These are phyloP conservation scores for Beauveria australis DNA, from an alignment of 2,329 filamentous ascomycete species.

Conservation along the genomic window DNA sequence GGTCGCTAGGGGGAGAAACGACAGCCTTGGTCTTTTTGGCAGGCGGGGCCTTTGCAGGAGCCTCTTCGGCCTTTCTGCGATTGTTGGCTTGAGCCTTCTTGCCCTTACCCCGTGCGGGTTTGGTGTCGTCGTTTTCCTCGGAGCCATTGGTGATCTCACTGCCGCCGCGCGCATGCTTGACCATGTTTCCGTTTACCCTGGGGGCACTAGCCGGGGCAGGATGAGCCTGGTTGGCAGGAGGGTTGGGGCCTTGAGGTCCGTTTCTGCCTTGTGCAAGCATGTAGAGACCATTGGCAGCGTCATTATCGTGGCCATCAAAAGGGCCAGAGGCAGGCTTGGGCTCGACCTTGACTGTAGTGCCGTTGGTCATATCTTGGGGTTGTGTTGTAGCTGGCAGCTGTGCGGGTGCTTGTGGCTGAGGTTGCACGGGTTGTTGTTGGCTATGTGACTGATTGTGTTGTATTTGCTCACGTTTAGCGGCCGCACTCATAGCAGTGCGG, in stretches of 20 bases:
- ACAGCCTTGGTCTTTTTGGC: constrained; percentile 61
- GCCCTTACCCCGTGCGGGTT: constrained; percentile 57
- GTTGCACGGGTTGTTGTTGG: constrained; percentile 20
- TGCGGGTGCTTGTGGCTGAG: neutral
- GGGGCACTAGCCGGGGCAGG: constrained; percentile 31
- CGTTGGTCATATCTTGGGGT: constrained; percentile 43
- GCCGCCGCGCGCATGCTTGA: constrained; percentile 41
- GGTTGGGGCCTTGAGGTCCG: constrained; percentile 39
- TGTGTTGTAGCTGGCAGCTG: constrained; percentile 37
- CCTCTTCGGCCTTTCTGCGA: constrained; percentile 70
- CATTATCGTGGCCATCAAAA: constrained; percentile 85
- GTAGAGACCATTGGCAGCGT: constrained; percentile 89
- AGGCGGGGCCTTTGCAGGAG: constrained; percentile 51
- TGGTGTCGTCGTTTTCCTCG: constrained; percentile 63
- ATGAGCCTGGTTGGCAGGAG: constrained; percentile 41
- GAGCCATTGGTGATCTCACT: constrained; percentile 66
- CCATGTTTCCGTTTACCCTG: constrained; percentile 37
- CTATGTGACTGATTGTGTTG: constrained; percentile 26
- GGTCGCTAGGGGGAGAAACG: constrained; percentile 15
- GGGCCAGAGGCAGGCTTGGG: constrained; percentile 50
- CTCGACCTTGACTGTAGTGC: constrained; percentile 35
- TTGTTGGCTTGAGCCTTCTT: constrained; percentile 61
- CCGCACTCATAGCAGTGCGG: constrained; percentile 78
- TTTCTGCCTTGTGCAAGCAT: constrained; percentile 75
- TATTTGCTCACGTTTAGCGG: constrained; percentile 47